Base-by-base conservation (phyloP, 805 yeast genomes). In the Schwanniomyces yamadae region DNA sequence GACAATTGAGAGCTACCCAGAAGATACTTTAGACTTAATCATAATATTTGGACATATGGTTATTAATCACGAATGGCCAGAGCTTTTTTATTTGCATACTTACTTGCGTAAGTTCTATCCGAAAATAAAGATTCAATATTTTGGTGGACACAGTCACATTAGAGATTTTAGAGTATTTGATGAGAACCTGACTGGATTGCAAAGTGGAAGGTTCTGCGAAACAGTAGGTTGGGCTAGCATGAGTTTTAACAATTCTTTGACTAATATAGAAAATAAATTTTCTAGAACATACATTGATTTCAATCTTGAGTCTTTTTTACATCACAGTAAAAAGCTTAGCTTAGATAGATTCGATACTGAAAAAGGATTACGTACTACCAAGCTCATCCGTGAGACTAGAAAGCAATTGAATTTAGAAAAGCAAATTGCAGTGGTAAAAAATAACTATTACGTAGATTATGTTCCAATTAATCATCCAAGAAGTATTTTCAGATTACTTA, bases 111-210 rank as follows among this genome's bases (percentile, higher is more conserved):
- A 54, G 17, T 63, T 59, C 18, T 84, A 76, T 49, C 91, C 95
- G 5, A 55, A 69, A 20, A 70, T 73, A 0, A 66, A 79, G 0
- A 84, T 91, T 35, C 96, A 88, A 55, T 86, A 84, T 49, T 82
- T 91, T 59, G 98, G 97, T 1, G 98, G 97, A 1, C 98, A 91
- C 60, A 80, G 95, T 19, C 98, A 91, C 55, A 79, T 91, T 11
- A 69, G 98, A 42, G 98, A 91, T 58, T 91, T 83, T 57, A 73
- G 77, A 6, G 64, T 77, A 3, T 67, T 80, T 33, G 98, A 91
- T 52, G 61, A 67, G 2, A 64, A 62, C 32, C 74, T 90, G 16
- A 78, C 85, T 0, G 96, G 82, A 0, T 59, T 91, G n/a, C 95
- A 91, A 62, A 85, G 95, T 54, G 98, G 98, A 0, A 69, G 96